Evolutionary conservation across 345 rosid species (phyloP).

Genomic region (Bruguiera sexangula): DNA sequence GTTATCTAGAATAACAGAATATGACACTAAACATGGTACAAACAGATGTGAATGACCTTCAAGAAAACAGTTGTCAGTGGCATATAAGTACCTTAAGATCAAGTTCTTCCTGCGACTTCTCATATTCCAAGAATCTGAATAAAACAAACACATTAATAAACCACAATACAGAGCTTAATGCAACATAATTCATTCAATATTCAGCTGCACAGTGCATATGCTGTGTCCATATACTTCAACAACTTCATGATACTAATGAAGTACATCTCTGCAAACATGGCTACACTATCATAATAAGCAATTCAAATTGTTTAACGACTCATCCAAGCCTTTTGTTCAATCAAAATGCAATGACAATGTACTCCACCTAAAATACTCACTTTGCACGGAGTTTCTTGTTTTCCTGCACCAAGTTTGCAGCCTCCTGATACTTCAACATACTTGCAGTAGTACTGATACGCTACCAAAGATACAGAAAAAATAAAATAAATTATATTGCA

Average conservation of each 20-base stretch:
- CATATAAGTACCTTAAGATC: constrained; percentile 49
- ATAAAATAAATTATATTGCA: not conserved
- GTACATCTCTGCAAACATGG: not conserved
- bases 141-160: not conserved
- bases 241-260: not conserved
- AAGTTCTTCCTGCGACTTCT: constrained; percentile 53
- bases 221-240: too few species aligned
- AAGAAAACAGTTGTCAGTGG: not conserved
- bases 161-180: not conserved
- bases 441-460: constrained; percentile 22
- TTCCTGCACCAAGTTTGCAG: constrained; percentile 50
- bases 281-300: not conserved
- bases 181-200: not conserved
- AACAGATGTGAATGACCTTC: not conserved
- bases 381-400: constrained; percentile 57
- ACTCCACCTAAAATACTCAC: constrained; percentile 39
- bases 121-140: constrained; percentile 64
- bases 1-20: not conserved
- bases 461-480: constrained; percentile 15
- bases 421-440: constrained; percentile 33
- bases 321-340: not conserved
- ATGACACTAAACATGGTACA: not conserved
- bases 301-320: not conserved
- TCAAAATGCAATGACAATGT: not conserved
- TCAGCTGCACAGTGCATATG: too few species aligned